Conservation (phyloP, 371 early-diverging fungal species). For the Antonospora locustae region DNA sequence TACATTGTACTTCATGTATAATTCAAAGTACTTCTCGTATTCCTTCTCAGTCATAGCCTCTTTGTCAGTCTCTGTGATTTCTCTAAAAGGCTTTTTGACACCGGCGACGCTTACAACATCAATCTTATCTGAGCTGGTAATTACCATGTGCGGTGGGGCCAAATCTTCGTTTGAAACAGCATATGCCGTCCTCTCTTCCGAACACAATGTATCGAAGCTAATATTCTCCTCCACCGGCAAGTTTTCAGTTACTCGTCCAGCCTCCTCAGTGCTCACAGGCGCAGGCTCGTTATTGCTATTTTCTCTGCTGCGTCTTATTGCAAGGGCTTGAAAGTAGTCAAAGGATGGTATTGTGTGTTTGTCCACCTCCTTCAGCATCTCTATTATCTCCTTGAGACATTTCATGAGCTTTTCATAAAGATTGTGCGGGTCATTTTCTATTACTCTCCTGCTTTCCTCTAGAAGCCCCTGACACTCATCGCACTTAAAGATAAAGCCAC, state of each 20-base stretch:
- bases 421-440: slow-evolving; percentile 14
- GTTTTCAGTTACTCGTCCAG: slow-evolving; percentile 1
- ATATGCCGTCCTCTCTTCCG: slow-evolving; percentile 7
- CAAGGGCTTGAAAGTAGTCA: slow-evolving; percentile 48
- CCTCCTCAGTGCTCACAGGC: background rate
- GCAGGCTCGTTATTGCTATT: background rate
- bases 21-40: slow-evolving; percentile 55
- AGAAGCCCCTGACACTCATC: slow-evolving; percentile 50
- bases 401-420: slow-evolving; percentile 42
- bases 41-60: slow-evolving; percentile 55
- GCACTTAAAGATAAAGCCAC: slow-evolving; percentile 51
- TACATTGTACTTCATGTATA: slow-evolving; percentile 27
- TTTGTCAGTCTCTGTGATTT: slow-evolving; percentile 55
- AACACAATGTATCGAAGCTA: background rate
- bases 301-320: slow-evolving; percentile 26
- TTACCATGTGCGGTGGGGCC: no score
- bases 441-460: slow-evolving; percentile 37
- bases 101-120: slow-evolving; percentile 42
- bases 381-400: slow-evolving; percentile 37
- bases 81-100: slow-evolving; percentile 35
- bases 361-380: slow-evolving; percentile 50
- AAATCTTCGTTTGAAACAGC: slow-evolving; percentile 1
- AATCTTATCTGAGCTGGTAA: no score
- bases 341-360: slow-evolving; percentile 43
- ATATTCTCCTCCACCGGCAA: background rate